Base-by-base conservation (phyloP, 495 filamentous ascomycete genomes). In the Penicillium verhagenii region DNA sequence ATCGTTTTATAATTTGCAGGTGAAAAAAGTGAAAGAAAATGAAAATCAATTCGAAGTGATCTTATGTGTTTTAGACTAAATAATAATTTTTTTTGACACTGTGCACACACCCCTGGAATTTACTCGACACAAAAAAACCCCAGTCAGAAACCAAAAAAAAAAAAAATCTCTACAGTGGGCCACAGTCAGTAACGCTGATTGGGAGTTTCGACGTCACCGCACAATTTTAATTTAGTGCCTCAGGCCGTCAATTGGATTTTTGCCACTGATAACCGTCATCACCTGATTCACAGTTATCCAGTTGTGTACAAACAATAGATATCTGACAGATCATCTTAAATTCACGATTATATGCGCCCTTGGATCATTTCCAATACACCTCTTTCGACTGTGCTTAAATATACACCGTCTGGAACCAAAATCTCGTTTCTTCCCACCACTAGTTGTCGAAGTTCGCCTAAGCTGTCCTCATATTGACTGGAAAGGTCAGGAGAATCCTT, bases 161-260 rank as follows among this genome's bases (percentile, higher is more conserved):
- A 63, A 65, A 71, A 75, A 68, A 53, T 65, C 53, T 57, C 47
- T 62, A 62, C 61, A 50, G 69, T 72, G 70, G 72, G 66, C 47
- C 47, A 39, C 38, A 18, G 46, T 50, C 13, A 42, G 29, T 33
- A 10, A n/a, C 35, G 37, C 42, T 73, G 57, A 75, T 74, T 77
- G 72, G 72, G 31, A 38, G 31, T 11, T 28, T 1, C 25, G 52
- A 70, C 68, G 68, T 71, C 70, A 54, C 52, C 50, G 50, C 35
- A 43, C 37, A 52, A 10, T 46, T 4, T 35, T 38, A 6, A 11
- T n/a, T 29, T 14, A 29, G 0, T 42, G 52, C 43, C 52, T 54
- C 18, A 54, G 42, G 31, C 11, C n/a, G n/a, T 40, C 20, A 14
- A 35, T 16, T 11, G 6, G 24, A 26, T 7, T 45, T n/a, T 53